Percentiles rank a stretch among this genome's conserved stretches.
Evolutionary conservation across 1,284 basidiomycete species (phyloP).

Genomic region (Porogramme epimiltina): DNA sequence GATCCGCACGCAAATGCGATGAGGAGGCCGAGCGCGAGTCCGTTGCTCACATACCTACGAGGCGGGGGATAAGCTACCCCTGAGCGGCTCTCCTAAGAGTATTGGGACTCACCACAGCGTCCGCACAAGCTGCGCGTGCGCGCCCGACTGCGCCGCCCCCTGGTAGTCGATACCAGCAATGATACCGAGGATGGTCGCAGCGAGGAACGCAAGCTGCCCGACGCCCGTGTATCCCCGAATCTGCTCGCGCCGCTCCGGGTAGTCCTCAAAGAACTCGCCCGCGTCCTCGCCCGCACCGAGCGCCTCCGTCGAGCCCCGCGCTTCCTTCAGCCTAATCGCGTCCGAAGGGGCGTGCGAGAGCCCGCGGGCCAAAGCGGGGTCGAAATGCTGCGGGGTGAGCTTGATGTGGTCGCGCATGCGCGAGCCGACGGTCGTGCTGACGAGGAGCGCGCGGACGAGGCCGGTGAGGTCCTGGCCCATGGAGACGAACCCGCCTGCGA

Average conservation of each 20-base stretch:
- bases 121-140: conserved; percentile 23
- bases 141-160: conserved; percentile 14
- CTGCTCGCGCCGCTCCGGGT: conserved; percentile 28
- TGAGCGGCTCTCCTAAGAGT: neutral
- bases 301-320: no score
- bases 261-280: conserved; percentile 15
- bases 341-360: neutral
- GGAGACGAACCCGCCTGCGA: conserved; percentile 31
- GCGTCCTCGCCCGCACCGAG: no score
- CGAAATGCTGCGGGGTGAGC: neutral
- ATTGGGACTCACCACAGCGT: conserved; percentile 18
- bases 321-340: no score
- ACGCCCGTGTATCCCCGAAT: conserved; percentile 32
- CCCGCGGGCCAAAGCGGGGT: neutral
- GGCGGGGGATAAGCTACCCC: neutral
- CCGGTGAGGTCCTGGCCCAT: conserved; percentile 28
- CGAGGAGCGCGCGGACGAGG: conserved; percentile 32
- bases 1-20: neutral
- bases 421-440: conserved; percentile 28
- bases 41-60: conserved; percentile 20
- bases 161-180: conserved; percentile 29
- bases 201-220: conserved; percentile 23
- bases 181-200: conserved; percentile 26
- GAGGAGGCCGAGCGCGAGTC: conserved; percentile 10
- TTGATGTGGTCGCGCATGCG: neutral